Percentiles rank a stretch among this genome's conserved stretches.
Evolutionary conservation across 768 basidiomycete genomes (phyloP).

Genomic region (Tylopilus felleus): DNA sequence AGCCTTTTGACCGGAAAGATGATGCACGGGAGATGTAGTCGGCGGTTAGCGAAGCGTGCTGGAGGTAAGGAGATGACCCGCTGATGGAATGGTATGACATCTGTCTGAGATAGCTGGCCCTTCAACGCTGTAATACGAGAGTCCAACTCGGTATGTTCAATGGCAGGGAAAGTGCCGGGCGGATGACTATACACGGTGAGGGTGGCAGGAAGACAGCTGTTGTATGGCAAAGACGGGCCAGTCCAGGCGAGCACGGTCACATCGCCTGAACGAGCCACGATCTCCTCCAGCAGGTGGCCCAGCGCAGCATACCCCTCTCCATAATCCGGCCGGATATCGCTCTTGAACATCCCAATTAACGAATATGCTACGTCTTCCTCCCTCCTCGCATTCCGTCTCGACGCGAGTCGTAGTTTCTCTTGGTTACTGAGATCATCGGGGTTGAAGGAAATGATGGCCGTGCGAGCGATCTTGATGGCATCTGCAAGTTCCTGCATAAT

Average conservation of each 20-base stretch:
- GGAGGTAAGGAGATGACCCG: not conserved
- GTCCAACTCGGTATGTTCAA: not conserved
- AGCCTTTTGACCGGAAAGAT: too few relatives aligned
- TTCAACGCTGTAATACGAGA: not conserved
- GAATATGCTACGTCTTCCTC: too few relatives aligned
- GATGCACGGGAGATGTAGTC: too few relatives aligned
- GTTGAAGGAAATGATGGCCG: slow-evolving; percentile 1
- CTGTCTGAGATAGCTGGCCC: not conserved
- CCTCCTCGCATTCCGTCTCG: slow-evolving; percentile 2
- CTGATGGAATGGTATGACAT: not conserved
- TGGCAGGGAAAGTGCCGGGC: not conserved
- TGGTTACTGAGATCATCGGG: slow-evolving; percentile 3
- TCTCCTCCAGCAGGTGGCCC: slow-evolving; percentile 11
- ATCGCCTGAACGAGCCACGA: slow-evolving; percentile 8
- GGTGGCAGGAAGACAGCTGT: slow-evolving; percentile 8
- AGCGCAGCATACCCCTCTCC: slow-evolving; percentile 3
- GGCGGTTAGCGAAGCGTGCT: too few relatives aligned
- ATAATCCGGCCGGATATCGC: slow-evolving; percentile 6
- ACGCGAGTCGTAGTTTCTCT: slow-evolving; percentile 11
- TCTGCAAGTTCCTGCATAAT: slow-evolving; percentile 9
- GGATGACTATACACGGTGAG: not conserved
- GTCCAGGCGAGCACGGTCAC: slow-evolving; percentile 9
- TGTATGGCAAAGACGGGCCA: slow-evolving; percentile 9
- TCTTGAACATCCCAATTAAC: slow-evolving; percentile 11
- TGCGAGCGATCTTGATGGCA: slow-evolving; percentile 1